Conservation (phyloP, 2,329 filamentous ascomycete species). For the Rhexocercosporidium sp. region DNA sequence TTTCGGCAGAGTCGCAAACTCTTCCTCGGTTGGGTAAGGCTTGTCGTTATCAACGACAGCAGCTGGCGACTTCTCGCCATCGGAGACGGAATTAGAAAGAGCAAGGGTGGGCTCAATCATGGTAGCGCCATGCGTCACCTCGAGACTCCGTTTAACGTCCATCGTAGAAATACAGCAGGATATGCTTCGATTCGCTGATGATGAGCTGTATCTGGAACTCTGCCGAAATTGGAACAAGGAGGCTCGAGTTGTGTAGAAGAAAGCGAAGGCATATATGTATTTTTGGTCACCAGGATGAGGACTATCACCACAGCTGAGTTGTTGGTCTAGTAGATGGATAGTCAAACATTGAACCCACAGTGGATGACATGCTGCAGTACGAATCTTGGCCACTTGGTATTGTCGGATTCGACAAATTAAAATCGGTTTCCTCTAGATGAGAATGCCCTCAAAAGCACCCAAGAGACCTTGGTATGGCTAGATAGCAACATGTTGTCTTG, state of each 20-base stretch:
- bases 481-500: background rate
- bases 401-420: background rate
- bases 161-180: background rate
- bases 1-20: conserved; percentile 62
- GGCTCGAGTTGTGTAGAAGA: background rate
- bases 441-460: background rate
- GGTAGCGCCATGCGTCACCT: conserved; percentile 20
- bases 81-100: conserved; percentile 5
- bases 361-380: too few relatives aligned
- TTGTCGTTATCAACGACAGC: conserved; percentile 5
- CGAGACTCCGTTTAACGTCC: conserved; percentile 25
- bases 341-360: background rate
- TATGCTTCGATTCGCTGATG: background rate
- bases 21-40: conserved; percentile 60
- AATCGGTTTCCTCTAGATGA: background rate
- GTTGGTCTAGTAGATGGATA: background rate
- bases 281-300: background rate
- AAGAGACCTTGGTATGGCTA: background rate
- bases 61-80: conserved; percentile 12
- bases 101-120: conserved; percentile 17
- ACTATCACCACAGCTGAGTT: background rate
- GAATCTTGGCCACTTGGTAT: background rate
- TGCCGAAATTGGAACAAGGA: background rate
- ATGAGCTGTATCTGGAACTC: background rate
- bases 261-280: background rate